Evolutionary conservation across 1,284 basidiomycete species (phyloP).

Genomic region (Ustilago xerochloae): DNA sequence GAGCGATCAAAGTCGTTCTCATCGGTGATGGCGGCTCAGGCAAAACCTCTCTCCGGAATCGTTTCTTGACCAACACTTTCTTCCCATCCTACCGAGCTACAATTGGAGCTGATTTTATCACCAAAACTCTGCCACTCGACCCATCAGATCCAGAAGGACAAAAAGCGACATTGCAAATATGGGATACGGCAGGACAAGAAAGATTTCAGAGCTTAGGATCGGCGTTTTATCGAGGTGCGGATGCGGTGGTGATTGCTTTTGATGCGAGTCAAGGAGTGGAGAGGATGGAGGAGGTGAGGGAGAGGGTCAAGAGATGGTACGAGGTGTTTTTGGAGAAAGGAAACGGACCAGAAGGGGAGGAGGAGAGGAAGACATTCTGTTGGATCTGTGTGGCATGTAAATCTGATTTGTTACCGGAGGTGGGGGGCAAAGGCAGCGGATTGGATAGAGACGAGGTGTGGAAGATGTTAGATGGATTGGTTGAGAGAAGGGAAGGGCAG

Average conservation of each 20-base stretch:
- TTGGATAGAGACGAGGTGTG: slow-evolving; percentile 17
- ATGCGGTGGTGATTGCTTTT: slow-evolving; percentile 57
- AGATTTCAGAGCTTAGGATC: slow-evolving; percentile 62
- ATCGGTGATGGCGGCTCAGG: slow-evolving; percentile 57
- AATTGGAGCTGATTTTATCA: slow-evolving; percentile 63
- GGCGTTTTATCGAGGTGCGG: slow-evolving; percentile 63
- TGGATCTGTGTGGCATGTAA: slow-evolving; percentile 62
- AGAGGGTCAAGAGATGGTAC: slow-evolving; percentile 42
- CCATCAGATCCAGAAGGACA: slow-evolving; percentile 21
- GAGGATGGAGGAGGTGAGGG: slow-evolving; percentile 15
- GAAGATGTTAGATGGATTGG: slow-evolving; percentile 25
- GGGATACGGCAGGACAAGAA: slow-evolving; percentile 64
- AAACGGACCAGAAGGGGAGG: slow-evolving; percentile 37
- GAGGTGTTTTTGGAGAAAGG: slow-evolving; percentile 54
- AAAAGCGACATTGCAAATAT: slow-evolving; percentile 47
- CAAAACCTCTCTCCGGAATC: slow-evolving; percentile 57
- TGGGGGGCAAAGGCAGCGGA: neutral
- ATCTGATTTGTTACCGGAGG: slow-evolving; percentile 30
- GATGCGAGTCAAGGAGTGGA: slow-evolving; percentile 32
- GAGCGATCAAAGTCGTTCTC: slow-evolving; percentile 59
- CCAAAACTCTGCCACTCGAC: slow-evolving; percentile 40
- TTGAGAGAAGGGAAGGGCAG: slow-evolving; percentile 13
- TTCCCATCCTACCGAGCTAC: slow-evolving; percentile 53
- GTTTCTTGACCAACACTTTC: slow-evolving; percentile 48
- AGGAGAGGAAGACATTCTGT: slow-evolving; percentile 45